phyloP scores from a whole-genome alignment of 1,139 yeast genomes.

The Hyphopichia burtonii region DNA sequence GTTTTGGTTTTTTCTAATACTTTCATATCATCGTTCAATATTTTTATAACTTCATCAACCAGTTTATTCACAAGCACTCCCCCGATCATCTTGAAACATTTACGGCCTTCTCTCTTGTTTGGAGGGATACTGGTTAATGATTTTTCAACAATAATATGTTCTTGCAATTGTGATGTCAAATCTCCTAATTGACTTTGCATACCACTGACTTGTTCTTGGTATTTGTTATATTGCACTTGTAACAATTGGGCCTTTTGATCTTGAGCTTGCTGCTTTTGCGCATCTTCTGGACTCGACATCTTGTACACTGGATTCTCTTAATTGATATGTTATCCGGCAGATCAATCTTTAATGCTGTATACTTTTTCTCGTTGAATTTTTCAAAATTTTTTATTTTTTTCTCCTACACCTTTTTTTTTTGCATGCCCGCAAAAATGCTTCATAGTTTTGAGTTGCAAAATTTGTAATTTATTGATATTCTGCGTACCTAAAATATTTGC shows the following conservation, averaged over 20 bases:
- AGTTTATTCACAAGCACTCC: slow-evolving; percentile 85
- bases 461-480: neutral
- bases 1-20: slow-evolving; percentile 43
- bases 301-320: neutral
- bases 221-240: slow-evolving; percentile 60
- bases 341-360: neutral
- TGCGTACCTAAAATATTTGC: no score
- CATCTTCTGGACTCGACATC: slow-evolving; percentile 6
- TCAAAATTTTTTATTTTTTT: neutral
- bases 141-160: slow-evolving; percentile 40
- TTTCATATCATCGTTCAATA: slow-evolving; percentile 60
- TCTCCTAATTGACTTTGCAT: slow-evolving; percentile 56
- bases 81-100: slow-evolving; percentile 92
- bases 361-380: slow-evolving; percentile 59
- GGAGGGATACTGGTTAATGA: slow-evolving; percentile 28
- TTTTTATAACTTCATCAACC: slow-evolving; percentile 71
- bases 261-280: slow-evolving; percentile 20
- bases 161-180: slow-evolving; percentile 42
- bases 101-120: slow-evolving; percentile 53
- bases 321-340: neutral
- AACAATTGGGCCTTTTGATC: slow-evolving; percentile 49
- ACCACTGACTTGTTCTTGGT: slow-evolving; percentile 59
- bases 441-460: no score
- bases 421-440: neutral
- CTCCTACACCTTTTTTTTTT: neutral